Evolutionary conservation across 768 basidiomycete genomes (phyloP).

Genomic region (Suillus bovinus): DNA sequence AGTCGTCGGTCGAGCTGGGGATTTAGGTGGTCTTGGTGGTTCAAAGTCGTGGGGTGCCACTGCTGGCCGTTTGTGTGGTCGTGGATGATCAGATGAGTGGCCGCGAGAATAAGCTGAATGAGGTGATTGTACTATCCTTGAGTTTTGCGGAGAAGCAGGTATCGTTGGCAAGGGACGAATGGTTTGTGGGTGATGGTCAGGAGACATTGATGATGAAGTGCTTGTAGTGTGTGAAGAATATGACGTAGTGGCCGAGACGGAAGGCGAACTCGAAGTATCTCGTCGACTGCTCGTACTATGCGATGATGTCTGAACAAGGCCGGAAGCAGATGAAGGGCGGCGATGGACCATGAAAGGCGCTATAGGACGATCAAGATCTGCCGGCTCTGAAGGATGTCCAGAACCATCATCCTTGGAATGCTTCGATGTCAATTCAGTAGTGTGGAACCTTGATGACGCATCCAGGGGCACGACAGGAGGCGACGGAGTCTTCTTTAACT

Average conservation of each 20-base stretch:
- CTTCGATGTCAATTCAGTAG: constrained; percentile 20
- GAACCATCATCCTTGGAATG: constrained; percentile 26
- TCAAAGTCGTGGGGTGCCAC: constrained; percentile 9
- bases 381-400: constrained; percentile 22
- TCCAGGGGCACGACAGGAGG: constrained; percentile 14
- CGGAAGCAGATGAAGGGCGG: constrained; percentile 13
- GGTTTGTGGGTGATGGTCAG: constrained; percentile 15
- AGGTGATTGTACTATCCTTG: constrained; percentile 15
- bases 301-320: constrained; percentile 5
- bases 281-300: constrained; percentile 21
- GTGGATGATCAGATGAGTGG: constrained; percentile 19
- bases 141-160: constrained; percentile 32
- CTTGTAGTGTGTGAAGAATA: constrained; percentile 10
- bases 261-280: constrained; percentile 24
- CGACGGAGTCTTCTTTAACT: constrained; percentile 15
- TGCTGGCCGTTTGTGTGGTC: constrained; percentile 15
- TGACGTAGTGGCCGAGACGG: constrained; percentile 14
- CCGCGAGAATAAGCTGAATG: constrained; percentile 21
- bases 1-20: constrained; percentile 39
- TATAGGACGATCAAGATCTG: constrained; percentile 10
- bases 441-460: constrained; percentile 20
- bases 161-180: constrained; percentile 24
- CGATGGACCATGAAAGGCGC: constrained; percentile 16
- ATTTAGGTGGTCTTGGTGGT: constrained; percentile 14
- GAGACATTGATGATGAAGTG: constrained; percentile 12